Conservation (phyloP, 352 stramenopile genomes). For the Albugo laibachii region DNA sequence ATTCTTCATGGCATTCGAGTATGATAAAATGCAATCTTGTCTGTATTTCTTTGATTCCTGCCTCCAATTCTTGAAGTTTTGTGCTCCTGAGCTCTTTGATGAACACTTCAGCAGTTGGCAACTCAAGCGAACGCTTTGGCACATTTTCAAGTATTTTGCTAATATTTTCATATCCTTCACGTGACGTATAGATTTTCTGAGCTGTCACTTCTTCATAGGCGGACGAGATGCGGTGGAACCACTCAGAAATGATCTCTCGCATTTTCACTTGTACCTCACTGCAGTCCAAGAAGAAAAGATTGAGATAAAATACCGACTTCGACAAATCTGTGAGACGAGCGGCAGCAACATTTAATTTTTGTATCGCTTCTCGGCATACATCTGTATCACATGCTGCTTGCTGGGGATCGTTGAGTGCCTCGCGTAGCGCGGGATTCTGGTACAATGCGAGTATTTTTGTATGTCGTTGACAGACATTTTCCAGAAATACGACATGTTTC, state of each 20-base stretch:
- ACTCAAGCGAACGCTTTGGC: slow-evolving; percentile 46
- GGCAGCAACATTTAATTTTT: no score
- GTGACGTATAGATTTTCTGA: slow-evolving; percentile 25
- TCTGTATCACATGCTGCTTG: no score
- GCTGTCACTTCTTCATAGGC: slow-evolving; percentile 31
- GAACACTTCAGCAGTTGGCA: slow-evolving; percentile 45
- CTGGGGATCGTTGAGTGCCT: no score
- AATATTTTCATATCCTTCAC: slow-evolving; percentile 58
- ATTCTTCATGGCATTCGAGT: slow-evolving; percentile 15
- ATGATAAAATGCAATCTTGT: slow-evolving; percentile 40
- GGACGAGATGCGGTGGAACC: slow-evolving; percentile 17
- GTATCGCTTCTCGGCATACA: no score
- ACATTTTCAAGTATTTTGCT: slow-evolving; percentile 32
- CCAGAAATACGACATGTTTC: no score
- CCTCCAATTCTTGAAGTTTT: slow-evolving; percentile 25
- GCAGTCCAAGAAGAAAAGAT: slow-evolving; percentile 7
- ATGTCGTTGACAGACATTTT: no score
- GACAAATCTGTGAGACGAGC: no score
- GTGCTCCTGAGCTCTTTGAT: slow-evolving; percentile 19
- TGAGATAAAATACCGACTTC: no score
- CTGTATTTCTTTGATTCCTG: slow-evolving; percentile 24
- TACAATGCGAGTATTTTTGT: no score
- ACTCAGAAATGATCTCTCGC: slow-evolving; percentile 17
- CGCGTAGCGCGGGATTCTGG: no score
- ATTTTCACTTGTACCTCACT: slow-evolving; percentile 19